A percentile compares a stretch with the other conserved stretches of the same genome.
Evolutionary conservation across 2,329 filamentous ascomycete species (phyloP).

Genomic region (Botrytis fragariae): DNA sequence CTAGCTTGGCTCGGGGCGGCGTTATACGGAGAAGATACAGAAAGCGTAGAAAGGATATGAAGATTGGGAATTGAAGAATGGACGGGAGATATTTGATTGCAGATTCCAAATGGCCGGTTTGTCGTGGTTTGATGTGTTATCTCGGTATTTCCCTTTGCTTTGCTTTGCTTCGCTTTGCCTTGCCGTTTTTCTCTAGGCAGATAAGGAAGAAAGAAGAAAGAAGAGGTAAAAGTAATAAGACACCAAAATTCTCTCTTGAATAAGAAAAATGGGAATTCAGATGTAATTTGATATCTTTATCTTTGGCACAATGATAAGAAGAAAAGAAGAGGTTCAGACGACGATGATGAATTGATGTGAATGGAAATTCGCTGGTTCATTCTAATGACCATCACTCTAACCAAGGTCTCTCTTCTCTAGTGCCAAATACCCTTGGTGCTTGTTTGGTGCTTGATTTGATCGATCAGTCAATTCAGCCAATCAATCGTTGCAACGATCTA

Average conservation of each 20-base stretch:
- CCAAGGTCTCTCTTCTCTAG: neutral
- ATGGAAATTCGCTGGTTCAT: neutral
- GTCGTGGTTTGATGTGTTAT: neutral
- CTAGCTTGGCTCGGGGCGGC: neutral
- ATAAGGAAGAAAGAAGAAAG: neutral
- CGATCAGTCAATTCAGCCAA: neutral
- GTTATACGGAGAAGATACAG: conserved; percentile 5
- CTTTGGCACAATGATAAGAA: neutral
- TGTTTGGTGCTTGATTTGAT: neutral
- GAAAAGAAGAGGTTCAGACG: neutral
- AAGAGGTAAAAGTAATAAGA: neutral
- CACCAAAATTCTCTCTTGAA: neutral
- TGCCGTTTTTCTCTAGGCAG: neutral
- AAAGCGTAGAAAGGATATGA: neutral
- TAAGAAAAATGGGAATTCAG: too few relatives aligned
- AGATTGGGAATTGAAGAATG: neutral
- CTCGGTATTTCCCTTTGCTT: neutral
- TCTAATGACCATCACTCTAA: neutral
- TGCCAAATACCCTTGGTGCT: neutral
- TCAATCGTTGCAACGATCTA: neutral
- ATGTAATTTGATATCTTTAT: neutral
- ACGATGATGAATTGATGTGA: neutral
- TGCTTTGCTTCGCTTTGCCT: neutral
- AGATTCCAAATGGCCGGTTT: neutral
- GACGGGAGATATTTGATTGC: neutral